Conservation (phyloP, 2,329 filamentous ascomycete genomes). For the Cladosporium sp. region DNA sequence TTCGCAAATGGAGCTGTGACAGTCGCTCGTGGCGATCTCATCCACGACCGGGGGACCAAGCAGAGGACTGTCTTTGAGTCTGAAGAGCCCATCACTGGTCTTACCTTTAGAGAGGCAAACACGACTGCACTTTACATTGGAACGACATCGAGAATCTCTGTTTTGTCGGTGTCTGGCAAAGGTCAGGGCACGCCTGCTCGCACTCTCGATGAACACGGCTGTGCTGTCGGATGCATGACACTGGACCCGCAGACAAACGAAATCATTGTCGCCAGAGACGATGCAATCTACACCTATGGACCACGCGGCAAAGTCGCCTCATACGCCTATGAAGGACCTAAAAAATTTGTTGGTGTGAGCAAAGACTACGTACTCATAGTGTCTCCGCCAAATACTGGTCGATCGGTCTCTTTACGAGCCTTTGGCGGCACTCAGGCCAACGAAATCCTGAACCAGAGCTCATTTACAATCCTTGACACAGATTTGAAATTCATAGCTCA, state of each 20-base stretch:
- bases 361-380: conserved; percentile 83
- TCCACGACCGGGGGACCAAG: conserved; percentile 90
- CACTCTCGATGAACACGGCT: conserved; percentile 83
- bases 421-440: conserved; percentile 71
- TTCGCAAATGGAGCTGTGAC: conserved; percentile 95
- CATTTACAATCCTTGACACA: conserved; percentile 86
- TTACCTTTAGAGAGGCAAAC: conserved; percentile 65
- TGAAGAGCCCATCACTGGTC: conserved; percentile 89
- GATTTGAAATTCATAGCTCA: conserved; percentile 87
- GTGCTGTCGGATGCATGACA: conserved; percentile 92
- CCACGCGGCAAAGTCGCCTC: conserved; percentile 79
- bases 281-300: conserved; percentile 93
- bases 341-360: conserved; percentile 73
- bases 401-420: conserved; percentile 60
- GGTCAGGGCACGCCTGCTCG: conserved; percentile 86
- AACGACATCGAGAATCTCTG: conserved; percentile 82
- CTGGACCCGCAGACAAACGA: conserved; percentile 74
- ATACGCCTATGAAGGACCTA: conserved; percentile 85
- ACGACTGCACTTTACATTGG: conserved; percentile 83
- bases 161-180: conserved; percentile 77
- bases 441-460: conserved; percentile 78
- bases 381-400: conserved; percentile 65
- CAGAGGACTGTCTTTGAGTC: conserved; percentile 95
- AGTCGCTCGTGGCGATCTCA: conserved; percentile 85
- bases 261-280: conserved; percentile 86